Percentiles rank a stretch among this genome's conserved stretches.
phyloP scores from a whole-genome alignment of 2,329 filamentous ascomycete genomes.

The Arthroderma sp. region DNA sequence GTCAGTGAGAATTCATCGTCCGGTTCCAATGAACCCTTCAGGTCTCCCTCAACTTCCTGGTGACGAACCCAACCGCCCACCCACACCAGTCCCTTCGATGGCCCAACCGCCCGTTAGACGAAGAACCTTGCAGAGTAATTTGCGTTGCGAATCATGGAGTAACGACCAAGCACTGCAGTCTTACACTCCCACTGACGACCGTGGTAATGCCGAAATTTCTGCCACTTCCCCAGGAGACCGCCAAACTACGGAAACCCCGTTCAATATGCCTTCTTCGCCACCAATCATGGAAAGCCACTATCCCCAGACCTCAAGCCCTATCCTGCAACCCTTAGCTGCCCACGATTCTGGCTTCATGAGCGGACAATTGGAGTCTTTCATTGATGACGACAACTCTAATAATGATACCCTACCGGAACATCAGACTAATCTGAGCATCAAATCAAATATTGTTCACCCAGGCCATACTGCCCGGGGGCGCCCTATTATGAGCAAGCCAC shows the following conservation, averaged over 20 bases:
- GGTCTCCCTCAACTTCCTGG: slow-evolving; percentile 17
- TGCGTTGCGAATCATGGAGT: slow-evolving; percentile 51
- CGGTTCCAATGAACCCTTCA: slow-evolving; percentile 40
- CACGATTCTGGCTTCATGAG: slow-evolving; percentile 76
- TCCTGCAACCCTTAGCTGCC: slow-evolving; percentile 46
- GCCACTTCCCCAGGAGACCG: slow-evolving; percentile 37
- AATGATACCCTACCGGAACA: background rate
- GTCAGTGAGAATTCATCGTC: slow-evolving; percentile 72
- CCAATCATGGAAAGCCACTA: slow-evolving; percentile 56
- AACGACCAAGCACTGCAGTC: slow-evolving; percentile 28
- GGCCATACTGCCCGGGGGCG: too few species aligned
- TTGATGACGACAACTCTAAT: slow-evolving; percentile 45
- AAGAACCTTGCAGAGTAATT: slow-evolving; percentile 25
- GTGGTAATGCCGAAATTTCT: slow-evolving; percentile 30
- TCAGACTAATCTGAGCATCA: background rate
- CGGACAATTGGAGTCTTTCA: slow-evolving; percentile 55
- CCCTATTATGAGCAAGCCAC: background rate
- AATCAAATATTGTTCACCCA: background rate
- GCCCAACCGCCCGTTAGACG: slow-evolving; percentile 17
- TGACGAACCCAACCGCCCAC: slow-evolving; percentile 35
- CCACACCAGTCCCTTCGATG: slow-evolving; percentile 29
- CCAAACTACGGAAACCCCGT: slow-evolving; percentile 52
- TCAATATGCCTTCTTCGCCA: slow-evolving; percentile 79
- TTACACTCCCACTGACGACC: slow-evolving; percentile 13
- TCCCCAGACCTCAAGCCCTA: slow-evolving; percentile 67